These are phyloP conservation scores for Solanum neorickii DNA, from an alignment of 257 asterid genomes.

Conservation along the genomic window DNA sequence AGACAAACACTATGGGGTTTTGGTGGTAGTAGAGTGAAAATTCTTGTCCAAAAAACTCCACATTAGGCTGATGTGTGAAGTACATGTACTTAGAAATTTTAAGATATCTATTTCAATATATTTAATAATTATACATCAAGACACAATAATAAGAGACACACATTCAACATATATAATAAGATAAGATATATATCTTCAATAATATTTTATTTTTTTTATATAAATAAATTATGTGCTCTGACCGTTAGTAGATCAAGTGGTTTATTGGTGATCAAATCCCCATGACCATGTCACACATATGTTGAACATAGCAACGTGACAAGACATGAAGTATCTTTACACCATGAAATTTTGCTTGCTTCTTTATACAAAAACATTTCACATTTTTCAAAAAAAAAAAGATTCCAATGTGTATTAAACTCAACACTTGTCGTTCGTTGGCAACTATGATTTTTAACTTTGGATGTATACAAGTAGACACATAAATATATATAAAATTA, in stretches of 20 bases:
- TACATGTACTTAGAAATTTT: neutral
- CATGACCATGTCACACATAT: neutral
- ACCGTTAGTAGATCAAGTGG: neutral
- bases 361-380: neutral
- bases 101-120: neutral
- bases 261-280: neutral
- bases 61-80: neutral
- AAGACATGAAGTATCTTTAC: neutral
- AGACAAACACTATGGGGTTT: neutral
- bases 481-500: no score
- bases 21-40: neutral
- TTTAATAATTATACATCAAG: neutral
- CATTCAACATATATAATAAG: neutral
- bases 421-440: no score
- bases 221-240: neutral
- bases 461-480: fast-evolving
- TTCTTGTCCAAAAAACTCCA: neutral
- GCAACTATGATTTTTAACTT: no score
- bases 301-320: neutral
- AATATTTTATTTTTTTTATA: neutral
- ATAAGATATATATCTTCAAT: neutral
- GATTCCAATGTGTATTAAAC: neutral
- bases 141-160: neutral
- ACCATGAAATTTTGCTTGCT: neutral
- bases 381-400: neutral